Evolutionary conservation across 257 asterid species (phyloP), one percentile per base, ranked within the genome.

Genomic region (Solanum ossicruentum): DNA sequence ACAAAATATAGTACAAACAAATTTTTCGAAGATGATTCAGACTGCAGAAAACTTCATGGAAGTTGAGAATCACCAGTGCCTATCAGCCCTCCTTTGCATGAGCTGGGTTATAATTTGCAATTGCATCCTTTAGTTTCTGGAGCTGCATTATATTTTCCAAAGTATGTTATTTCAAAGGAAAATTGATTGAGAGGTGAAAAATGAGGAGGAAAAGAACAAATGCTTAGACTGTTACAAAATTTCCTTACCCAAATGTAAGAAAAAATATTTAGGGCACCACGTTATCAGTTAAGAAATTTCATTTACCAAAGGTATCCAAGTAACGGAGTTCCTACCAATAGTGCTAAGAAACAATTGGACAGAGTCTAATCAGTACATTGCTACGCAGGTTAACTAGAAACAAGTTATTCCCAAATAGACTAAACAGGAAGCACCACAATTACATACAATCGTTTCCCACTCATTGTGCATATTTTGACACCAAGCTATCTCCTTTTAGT

Each of bases 81-180:
- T 43, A 86, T 86, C 58, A 20, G 56, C 60, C 78, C 82, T 69
- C 85, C 12, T 67, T 82, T 16, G 73, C 84, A 45, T 49, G 18
- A 85, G 89, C 81, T 52, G 87, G 85, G 56, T 88, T 90, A 63
- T 91, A 90, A 20, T 71, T 47, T 52, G 85, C 91, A 79, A 93
- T 93, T 41, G 96, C 93, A 85, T 93, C 94, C 89, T 82, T 93
- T 69, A 93, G 54, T 86, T 91, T 93, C 92, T 90, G 94, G 81
- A 93, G 89, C 96, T 93, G 93, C 93, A 91, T 18, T 57, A 18
- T 20, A 73, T 83, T 20, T 26, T 80, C 83, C 66, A 39, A 45
- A 60, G 57, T 57, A 71, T 85, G 45, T 82, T 23, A 41, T 52
- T 52, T 54, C 66, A 78, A 10, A 78, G 83, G 66, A 78, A 28